Evolutionary conservation across 305 asterid species (phyloP), one percentile per base, ranked within the genome.

Genomic region (Fraxinus xanthoxyloides): DNA sequence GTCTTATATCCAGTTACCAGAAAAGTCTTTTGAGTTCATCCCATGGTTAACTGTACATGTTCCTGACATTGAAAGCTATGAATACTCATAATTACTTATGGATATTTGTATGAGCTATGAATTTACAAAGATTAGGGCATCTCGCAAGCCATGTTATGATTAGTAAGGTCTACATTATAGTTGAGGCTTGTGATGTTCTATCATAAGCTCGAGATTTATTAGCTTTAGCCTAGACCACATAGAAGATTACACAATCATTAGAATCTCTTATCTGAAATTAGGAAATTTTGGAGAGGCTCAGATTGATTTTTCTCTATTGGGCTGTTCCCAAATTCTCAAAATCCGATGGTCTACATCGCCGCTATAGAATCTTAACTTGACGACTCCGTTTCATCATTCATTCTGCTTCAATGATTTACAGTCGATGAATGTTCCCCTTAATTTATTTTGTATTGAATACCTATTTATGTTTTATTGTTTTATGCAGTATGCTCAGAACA

Each of bases 401-500:
- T n/a, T n/a, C n/a, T n/a, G 59, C n/a, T 54, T 54, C 65, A 51
- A 51, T 51, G 63, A n/a, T 17, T 17, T 51, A 51, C 15, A 10
- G 34, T 63, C 72, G 3, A 48, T n/a, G n/a, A n/a, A 23, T 67
- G 2, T 26, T 67, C 21, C 13, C 38, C n/a, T 48, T 15, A 48
- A 1, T 48, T 48, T 67, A 30, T 48, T 48, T 15, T 15, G 59
- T 48, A 13, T 4, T 13, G 19, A 15, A 13, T 46, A 15, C 56
- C 19, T 46, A 13, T 46, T 43, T 78, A 46, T 24, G 19, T 54
- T 15, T 85, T 78, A 38, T 87, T 80, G 77, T n/a, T n/a, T n/a
- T n/a, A n/a, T n/a, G 91, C 92, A 94, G 98, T 91, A 96, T 96
- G 98, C 97, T 93, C 84, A 93, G 91, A 82, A 96, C 98, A 24